Evolutionary conservation across 352 stramenopile species (phyloP).

Genomic region (Phytophthora europaea): DNA sequence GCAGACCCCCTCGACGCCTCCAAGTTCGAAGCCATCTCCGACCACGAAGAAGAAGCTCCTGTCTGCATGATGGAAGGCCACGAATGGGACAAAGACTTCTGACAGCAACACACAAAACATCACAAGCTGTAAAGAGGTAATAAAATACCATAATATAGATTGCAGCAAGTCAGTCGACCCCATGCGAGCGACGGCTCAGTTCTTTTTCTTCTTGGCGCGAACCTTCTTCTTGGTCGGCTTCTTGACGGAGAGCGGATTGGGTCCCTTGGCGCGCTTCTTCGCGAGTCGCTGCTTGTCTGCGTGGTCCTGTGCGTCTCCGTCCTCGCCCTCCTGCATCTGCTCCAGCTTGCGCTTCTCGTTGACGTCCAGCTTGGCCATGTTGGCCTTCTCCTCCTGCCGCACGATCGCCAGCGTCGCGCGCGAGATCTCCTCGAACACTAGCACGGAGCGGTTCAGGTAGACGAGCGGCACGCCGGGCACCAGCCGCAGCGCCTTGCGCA

Average conservation of each 20-base stretch:
- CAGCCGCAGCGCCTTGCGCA: slow-evolving; percentile 74
- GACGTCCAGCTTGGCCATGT: slow-evolving; percentile 72
- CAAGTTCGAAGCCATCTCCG: slow-evolving; percentile 92
- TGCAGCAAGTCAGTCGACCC: slow-evolving; percentile 15
- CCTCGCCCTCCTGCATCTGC: slow-evolving; percentile 41
- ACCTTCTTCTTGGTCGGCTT: slow-evolving; percentile 85
- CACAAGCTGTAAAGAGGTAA: slow-evolving; percentile 23
- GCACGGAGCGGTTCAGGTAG: slow-evolving; percentile 89
- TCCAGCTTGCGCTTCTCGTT: slow-evolving; percentile 86
- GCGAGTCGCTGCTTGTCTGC: slow-evolving; percentile 46
- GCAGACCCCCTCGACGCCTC: slow-evolving; percentile 91
- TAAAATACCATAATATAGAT: slow-evolving; percentile 37
- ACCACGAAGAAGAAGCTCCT: slow-evolving; percentile 55
- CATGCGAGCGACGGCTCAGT: slow-evolving; percentile 18
- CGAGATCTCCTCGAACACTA: slow-evolving; percentile 90
- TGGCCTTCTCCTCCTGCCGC: slow-evolving; percentile 80
- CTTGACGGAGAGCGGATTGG: slow-evolving; percentile 84
- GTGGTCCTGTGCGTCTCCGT: background rate
- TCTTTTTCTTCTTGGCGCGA: slow-evolving; percentile 82
- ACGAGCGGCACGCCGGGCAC: slow-evolving; percentile 85
- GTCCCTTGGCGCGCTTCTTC: slow-evolving; percentile 71
- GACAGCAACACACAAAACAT: slow-evolving; percentile 20
- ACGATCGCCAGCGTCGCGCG: slow-evolving; percentile 82
- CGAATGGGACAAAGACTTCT: slow-evolving; percentile 90
- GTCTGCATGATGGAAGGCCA: slow-evolving; percentile 71